Base-by-base conservation (phyloP, 331 rosid species). In the Saraca asoca region DNA sequence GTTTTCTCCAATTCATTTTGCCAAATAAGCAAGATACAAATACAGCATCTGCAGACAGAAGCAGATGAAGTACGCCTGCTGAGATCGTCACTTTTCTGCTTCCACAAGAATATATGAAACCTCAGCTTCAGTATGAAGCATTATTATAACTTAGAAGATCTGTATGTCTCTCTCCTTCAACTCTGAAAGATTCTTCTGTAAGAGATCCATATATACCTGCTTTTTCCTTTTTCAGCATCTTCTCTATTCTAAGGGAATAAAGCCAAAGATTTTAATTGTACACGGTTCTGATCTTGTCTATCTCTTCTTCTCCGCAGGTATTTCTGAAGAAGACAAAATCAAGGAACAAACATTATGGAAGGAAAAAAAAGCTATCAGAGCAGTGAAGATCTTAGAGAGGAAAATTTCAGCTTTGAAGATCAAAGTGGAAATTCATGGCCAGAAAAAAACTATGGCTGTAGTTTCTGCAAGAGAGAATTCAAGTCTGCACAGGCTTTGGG, bases 401-500 rank as follows among this genome's bases (percentile, higher is more conserved):
- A 57, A 14, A 69, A 62, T 62, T 69, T 76, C 44, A 69, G 73
- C 9, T 66, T 72, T 57, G 81, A 80, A 64, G 87, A 78, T 45
- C 76, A 77, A 45, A 19, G 78, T 81, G 85, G 76, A 41, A 52
- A 69, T 59, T 78, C 87, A 62, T 87, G 95, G 95, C 75, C 84
- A 8, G 77, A 83, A 17, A 87, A 75, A 58, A 88, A 76, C 53
- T 90, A 81, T 51, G 20, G 64, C 0, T 90, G 96, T 59, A 81
- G 85, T 76, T 90, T 90, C 71, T 90, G 96, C 82, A 83, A 66
- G 54, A 85, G 92, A 78, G 87, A 81, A 66, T 90, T 90, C 79
- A 83, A 79, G 54, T 90, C 92, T 20, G 92, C 96, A 63, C 96
- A 90, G 75, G 96, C 91, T 20, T 83, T 90, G 61, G 95, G 95